phyloP scores from a whole-genome alignment of 352 stramenopile genomes.

The Phytophthora quininea region DNA sequence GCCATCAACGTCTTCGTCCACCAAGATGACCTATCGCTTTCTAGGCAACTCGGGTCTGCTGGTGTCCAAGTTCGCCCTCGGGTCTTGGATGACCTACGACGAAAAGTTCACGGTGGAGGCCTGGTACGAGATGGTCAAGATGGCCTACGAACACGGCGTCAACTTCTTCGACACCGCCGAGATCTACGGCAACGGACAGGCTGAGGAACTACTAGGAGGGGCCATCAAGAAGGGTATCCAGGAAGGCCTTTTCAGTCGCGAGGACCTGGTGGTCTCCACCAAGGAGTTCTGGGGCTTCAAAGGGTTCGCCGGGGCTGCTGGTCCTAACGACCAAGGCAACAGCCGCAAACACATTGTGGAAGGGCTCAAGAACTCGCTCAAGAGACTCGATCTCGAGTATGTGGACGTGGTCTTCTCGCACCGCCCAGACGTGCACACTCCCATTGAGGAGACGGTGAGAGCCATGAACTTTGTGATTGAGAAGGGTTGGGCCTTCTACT shows the following conservation, averaged over 20 bases:
- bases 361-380: conserved; percentile 24
- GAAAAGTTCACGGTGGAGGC: conserved; percentile 15
- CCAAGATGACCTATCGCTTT: conserved; percentile 18
- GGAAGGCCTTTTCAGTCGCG: conserved; percentile 24
- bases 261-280: background rate
- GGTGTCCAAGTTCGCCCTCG: conserved; percentile 9
- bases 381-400: conserved; percentile 27
- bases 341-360: conserved; percentile 13
- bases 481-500: background rate
- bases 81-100: conserved; percentile 15
- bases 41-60: conserved; percentile 10
- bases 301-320: background rate
- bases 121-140: conserved; percentile 23
- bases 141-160: conserved; percentile 10
- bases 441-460: conserved; percentile 13
- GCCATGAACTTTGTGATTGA: background rate
- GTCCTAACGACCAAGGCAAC: conserved; percentile 7
- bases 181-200: conserved; percentile 13
- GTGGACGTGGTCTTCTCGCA: conserved; percentile 42
- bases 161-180: conserved; percentile 20
- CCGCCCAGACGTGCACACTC: conserved; percentile 27
- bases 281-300: conserved; percentile 15
- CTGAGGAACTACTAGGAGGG: conserved; percentile 30
- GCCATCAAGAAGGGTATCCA: conserved; percentile 38
- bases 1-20: background rate